Percentiles rank a stretch among this genome's conserved stretches.
phyloP scores from a whole-genome alignment of 1,284 basidiomycete species.

The Ganoderma multipileum region DNA sequence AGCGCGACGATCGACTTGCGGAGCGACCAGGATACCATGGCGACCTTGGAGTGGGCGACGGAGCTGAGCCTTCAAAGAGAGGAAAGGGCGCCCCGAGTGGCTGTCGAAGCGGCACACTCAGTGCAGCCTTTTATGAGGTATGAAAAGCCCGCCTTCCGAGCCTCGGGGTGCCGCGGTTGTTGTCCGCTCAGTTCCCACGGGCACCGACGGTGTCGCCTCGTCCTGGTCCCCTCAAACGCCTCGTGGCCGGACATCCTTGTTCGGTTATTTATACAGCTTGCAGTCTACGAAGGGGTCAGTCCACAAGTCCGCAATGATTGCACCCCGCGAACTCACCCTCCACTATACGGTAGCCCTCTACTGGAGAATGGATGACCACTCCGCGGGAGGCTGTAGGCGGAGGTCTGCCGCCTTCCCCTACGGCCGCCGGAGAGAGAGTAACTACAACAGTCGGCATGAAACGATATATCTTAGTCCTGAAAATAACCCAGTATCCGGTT shows the following conservation, averaged over 20 bases:
- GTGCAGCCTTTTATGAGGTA: slow-evolving; percentile 12
- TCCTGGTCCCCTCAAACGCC: slow-evolving; percentile 10
- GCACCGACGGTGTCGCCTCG: slow-evolving; percentile 17
- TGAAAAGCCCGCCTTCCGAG: slow-evolving; percentile 15
- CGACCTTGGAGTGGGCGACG: slow-evolving; percentile 4
- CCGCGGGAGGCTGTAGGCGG: background rate
- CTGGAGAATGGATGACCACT: slow-evolving; percentile 7
- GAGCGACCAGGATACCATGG: slow-evolving; percentile 29
- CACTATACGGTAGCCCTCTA: slow-evolving; percentile 21
- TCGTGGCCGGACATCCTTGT: slow-evolving; percentile 14
- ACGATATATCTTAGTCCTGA: background rate
- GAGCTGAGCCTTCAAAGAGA: slow-evolving; percentile 5
- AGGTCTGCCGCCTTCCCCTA: background rate
- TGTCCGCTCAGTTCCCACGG: slow-evolving; percentile 7
- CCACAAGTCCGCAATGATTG: background rate
- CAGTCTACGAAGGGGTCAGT: slow-evolving; percentile 15
- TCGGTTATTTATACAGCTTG: slow-evolving; percentile 19
- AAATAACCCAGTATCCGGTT: slow-evolving; percentile 9
- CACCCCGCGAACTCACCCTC: slow-evolving; percentile 10
- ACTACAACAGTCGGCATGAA: slow-evolving; percentile 1
- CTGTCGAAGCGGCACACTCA: background rate
- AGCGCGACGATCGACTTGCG: slow-evolving; percentile 29
- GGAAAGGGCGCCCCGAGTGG: slow-evolving; percentile 14
- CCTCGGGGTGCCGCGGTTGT: background rate
- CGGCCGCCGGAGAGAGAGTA: background rate